These are phyloP conservation scores for Cadophora malorum DNA, from an alignment of 2,329 filamentous ascomycete genomes.

Conservation along the genomic window DNA sequence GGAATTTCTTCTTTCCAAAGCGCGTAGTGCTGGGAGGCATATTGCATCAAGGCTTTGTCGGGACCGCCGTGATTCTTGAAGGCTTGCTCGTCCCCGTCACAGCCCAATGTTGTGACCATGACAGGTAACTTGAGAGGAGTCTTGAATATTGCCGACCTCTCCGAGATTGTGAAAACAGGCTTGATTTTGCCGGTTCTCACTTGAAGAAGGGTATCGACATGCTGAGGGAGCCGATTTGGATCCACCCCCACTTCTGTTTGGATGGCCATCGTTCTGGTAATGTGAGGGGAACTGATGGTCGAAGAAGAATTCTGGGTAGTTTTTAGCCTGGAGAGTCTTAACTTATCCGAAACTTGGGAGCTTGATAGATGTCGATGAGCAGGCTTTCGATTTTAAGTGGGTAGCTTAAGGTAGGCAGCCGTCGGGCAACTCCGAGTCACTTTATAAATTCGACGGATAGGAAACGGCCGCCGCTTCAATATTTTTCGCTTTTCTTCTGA, in stretches of 20 bases:
- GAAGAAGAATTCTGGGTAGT: too few species aligned
- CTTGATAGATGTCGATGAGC: too few species aligned
- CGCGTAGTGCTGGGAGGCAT: conserved; percentile 64
- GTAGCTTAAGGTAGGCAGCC: too few species aligned
- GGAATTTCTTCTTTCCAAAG: conserved; percentile 61
- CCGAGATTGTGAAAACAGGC: conserved; percentile 15
- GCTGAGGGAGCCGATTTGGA: not conserved
- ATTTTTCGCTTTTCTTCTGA: too few species aligned
- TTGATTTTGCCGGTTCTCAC: conserved; percentile 25
- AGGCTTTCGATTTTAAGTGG: too few species aligned
- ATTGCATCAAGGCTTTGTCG: conserved; percentile 52
- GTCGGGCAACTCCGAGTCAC: too few species aligned
- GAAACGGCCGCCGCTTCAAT: too few species aligned
- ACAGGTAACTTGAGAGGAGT: conserved; percentile 12
- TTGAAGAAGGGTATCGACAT: conserved; percentile 25
- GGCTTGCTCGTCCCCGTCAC: conserved; percentile 25
- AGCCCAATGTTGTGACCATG: conserved; percentile 16
- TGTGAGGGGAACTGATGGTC: not conserved
- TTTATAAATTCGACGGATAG: too few species aligned
- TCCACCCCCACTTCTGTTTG: not conserved
- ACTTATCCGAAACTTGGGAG: too few species aligned
- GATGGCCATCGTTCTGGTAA: not conserved
- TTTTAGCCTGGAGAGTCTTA: too few species aligned
- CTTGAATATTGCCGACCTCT: conserved; percentile 25
- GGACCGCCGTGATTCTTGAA: conserved; percentile 55